Evolutionary conservation across 148 eudicot species (phyloP).

Genomic region (Talinum fruticosum): DNA sequence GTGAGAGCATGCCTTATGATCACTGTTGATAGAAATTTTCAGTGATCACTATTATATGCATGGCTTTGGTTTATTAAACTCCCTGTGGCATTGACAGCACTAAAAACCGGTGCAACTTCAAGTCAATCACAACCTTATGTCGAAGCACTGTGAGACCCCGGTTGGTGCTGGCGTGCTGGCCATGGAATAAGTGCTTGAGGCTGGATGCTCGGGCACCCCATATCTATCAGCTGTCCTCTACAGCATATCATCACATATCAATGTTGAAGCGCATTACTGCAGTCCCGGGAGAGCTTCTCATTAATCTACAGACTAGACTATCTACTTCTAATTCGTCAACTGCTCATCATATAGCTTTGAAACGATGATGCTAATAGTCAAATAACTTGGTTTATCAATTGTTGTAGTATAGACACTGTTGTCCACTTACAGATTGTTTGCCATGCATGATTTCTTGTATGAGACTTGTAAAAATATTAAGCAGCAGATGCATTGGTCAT

Average conservation of each 20-base stretch:
- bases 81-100: background rate
- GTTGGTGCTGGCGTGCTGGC: background rate
- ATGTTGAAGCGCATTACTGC: background rate
- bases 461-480: too few species aligned
- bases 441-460: background rate
- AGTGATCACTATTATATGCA: background rate
- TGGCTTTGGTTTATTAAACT: background rate
- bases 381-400: background rate
- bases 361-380: background rate
- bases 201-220: background rate
- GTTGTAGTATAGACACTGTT: background rate
- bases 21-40: too few species aligned
- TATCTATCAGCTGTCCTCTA: background rate
- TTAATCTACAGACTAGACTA: background rate
- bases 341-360: background rate
- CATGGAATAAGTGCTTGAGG: background rate
- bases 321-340: background rate
- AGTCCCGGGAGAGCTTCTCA: background rate
- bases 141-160: background rate
- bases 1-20: too few species aligned
- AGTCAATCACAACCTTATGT: background rate
- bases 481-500: too few species aligned
- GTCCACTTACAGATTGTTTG: background rate
- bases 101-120: background rate
- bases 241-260: background rate